Conservation (phyloP, 108 stramenopile genomes). For the Fistulifera pelliculosa region DNA sequence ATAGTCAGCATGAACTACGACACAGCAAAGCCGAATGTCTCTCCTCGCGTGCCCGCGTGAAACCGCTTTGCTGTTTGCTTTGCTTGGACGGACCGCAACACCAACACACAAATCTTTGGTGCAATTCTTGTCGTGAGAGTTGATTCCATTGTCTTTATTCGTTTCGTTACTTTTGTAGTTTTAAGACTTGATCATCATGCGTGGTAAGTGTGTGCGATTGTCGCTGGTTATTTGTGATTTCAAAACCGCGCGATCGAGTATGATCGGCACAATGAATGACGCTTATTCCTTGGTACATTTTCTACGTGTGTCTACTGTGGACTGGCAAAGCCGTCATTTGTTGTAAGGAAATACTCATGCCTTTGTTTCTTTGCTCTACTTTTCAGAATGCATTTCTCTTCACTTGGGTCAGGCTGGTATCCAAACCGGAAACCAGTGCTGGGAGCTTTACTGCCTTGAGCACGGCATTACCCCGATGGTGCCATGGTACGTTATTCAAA, state of each 20-base stretch:
- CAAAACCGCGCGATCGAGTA: too few species aligned
- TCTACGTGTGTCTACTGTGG: conserved; percentile 2
- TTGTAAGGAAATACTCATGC: too few species aligned
- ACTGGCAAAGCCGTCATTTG: too few species aligned
- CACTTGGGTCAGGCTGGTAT: conserved; percentile 93
- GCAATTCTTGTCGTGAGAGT: conserved; percentile 16
- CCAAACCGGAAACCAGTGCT: conserved; percentile 95
- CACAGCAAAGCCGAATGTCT: too few species aligned
- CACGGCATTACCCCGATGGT: conserved; percentile 96
- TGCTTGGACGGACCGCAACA: too few species aligned
- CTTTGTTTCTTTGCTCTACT: neutral
- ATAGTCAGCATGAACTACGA: too few species aligned
- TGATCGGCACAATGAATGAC: too few species aligned
- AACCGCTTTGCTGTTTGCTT: too few species aligned
- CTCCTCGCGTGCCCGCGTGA: too few species aligned
- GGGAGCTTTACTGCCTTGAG: conserved; percentile 98
- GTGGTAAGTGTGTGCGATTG: conserved; percentile 13
- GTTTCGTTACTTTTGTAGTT: conserved; percentile 1
- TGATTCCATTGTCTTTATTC: conserved; percentile 5
- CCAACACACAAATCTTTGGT: too few species aligned
- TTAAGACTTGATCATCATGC: conserved; percentile 13
- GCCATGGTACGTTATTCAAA: conserved; percentile 49
- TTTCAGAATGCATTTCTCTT: conserved; percentile 75
- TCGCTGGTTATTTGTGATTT: neutral
- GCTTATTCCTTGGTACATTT: neutral